These are phyloP conservation scores for Guadua angustifolia DNA, from an alignment of 176 grass and related monocot genomes.

Conservation along the genomic window DNA sequence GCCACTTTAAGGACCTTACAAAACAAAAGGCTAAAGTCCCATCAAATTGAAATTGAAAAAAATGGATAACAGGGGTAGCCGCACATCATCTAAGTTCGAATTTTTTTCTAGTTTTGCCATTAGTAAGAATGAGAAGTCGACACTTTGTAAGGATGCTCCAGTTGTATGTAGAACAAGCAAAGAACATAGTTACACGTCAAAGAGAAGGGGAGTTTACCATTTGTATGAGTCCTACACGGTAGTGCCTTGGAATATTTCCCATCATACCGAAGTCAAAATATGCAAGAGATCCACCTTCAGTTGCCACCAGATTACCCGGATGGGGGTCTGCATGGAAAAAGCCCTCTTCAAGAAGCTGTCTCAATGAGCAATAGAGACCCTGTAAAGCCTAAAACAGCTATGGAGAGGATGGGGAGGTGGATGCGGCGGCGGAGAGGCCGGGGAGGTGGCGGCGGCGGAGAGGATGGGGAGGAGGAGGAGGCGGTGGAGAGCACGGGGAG, in stretches of 20 bases:
- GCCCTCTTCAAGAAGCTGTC: slow-evolving; percentile 91
- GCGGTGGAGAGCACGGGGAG: too few relatives aligned
- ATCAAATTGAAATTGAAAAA: not conserved
- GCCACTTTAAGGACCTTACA: not conserved
- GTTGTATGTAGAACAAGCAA: not conserved
- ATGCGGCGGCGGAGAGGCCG: too few relatives aligned
- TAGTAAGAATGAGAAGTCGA: not conserved
- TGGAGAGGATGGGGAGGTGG: too few relatives aligned
- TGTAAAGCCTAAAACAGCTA: too few relatives aligned
- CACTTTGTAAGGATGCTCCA: not conserved
- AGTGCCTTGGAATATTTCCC: slow-evolving; percentile 97
- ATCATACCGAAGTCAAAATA: slow-evolving; percentile 99
- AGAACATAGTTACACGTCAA: not conserved
- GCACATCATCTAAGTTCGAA: not conserved
- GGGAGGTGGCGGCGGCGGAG: too few relatives aligned
- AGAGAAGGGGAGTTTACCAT: slow-evolving; percentile 59
- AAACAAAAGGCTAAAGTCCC: slow-evolving; percentile 9
- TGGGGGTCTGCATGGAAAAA: slow-evolving; percentile 99
- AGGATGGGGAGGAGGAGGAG: too few relatives aligned
- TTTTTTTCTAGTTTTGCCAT: not conserved
- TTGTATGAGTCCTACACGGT: slow-evolving; percentile 95
- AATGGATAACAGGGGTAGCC: not conserved
- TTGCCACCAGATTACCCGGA: slow-evolving; percentile 96
- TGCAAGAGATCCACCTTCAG: slow-evolving; percentile 77
- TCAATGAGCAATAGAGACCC: slow-evolving; percentile 94